A percentile compares a stretch with the other conserved stretches of the same genome.
Evolutionary conservation across 1,139 yeast species (phyloP).

Genomic region (Nakaseomyces delphensis): DNA sequence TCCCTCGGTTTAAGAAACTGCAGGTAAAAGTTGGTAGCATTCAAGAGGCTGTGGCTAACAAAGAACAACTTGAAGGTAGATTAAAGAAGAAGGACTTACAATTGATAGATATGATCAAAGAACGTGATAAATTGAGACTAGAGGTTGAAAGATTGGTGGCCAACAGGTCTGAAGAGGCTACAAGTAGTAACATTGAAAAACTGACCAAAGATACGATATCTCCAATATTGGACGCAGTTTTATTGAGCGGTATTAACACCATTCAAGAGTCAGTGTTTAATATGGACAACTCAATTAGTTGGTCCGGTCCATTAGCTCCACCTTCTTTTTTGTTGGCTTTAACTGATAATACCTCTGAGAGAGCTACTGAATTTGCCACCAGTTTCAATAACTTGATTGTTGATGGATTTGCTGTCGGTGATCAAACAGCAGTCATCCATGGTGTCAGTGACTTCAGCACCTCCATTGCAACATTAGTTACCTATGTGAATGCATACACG

Average conservation of each 20-base stretch:
- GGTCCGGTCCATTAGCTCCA: slow-evolving; percentile 72
- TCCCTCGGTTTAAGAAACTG: slow-evolving; percentile 70
- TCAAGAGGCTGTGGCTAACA: slow-evolving; percentile 79
- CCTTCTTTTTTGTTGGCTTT: slow-evolving; percentile 56
- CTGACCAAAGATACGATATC: slow-evolving; percentile 11
- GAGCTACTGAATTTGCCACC: slow-evolving; percentile 74
- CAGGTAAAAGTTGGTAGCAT: slow-evolving; percentile 91
- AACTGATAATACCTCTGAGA: slow-evolving; percentile 60
- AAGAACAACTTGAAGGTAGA: slow-evolving; percentile 77
- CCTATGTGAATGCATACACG: slow-evolving; percentile 30
- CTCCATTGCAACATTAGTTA: slow-evolving; percentile 48
- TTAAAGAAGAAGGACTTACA: slow-evolving; percentile 79
- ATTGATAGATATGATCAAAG: slow-evolving; percentile 80
- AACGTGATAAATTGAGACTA: slow-evolving; percentile 80
- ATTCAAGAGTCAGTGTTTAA: slow-evolving; percentile 69
- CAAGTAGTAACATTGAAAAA: slow-evolving; percentile 21
- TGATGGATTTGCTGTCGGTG: slow-evolving; percentile 61
- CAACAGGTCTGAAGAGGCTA: slow-evolving; percentile 10
- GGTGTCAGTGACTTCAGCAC: slow-evolving; percentile 61
- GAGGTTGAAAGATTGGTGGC: slow-evolving; percentile 52
- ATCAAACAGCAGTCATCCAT: slow-evolving; percentile 58
- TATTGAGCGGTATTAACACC: slow-evolving; percentile 60
- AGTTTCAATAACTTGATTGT: slow-evolving; percentile 70
- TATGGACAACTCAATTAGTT: slow-evolving; percentile 70
- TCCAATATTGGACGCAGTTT: slow-evolving; percentile 59